phyloP scores from a whole-genome alignment of 1,284 basidiomycete genomes.

The Ceratobasidium papillatum region DNA sequence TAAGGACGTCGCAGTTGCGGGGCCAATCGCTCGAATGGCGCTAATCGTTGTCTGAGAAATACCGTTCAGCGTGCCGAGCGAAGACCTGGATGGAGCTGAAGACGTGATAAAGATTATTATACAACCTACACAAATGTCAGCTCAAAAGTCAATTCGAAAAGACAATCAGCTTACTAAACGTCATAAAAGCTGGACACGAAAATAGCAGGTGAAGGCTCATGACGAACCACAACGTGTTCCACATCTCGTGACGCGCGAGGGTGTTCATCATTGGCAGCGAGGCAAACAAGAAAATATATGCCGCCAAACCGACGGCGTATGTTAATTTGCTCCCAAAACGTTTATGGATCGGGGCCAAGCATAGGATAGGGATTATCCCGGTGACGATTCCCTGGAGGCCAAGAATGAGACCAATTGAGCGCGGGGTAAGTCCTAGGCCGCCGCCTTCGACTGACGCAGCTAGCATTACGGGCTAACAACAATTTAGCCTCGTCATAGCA shows the following conservation, averaged over 20 bases:
- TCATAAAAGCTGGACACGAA: conserved; percentile 26
- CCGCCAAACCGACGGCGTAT: conserved; percentile 26
- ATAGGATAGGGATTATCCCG: conserved; percentile 38
- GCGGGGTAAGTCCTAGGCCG: conserved; percentile 41
- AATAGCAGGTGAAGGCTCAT: conserved; percentile 27
- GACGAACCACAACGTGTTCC: conserved; percentile 17
- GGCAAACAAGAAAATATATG: conserved; percentile 23
- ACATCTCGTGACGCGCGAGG: conserved; percentile 17
- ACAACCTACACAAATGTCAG: conserved; percentile 32
- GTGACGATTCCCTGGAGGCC: conserved; percentile 39
- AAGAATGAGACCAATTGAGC: conserved; percentile 41
- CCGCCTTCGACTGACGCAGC: conserved; percentile 40
- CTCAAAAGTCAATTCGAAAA: neutral
- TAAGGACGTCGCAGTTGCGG: conserved; percentile 41
- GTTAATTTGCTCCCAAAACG: conserved; percentile 41
- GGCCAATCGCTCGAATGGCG: conserved; percentile 41
- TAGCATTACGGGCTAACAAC: conserved; percentile 37
- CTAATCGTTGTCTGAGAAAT: conserved; percentile 42
- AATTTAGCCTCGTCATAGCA: neutral
- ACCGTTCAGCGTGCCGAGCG: conserved; percentile 42
- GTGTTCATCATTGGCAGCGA: conserved; percentile 41
- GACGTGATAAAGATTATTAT: conserved; percentile 39
- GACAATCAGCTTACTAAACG: conserved; percentile 40
- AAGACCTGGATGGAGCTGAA: conserved; percentile 39
- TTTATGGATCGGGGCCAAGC: conserved; percentile 40